Percentiles rank a stretch among this genome's conserved stretches.
Evolutionary conservation across 2,329 filamentous ascomycete genomes (phyloP).

Genomic region (Phyllosticta capitalensis): DNA sequence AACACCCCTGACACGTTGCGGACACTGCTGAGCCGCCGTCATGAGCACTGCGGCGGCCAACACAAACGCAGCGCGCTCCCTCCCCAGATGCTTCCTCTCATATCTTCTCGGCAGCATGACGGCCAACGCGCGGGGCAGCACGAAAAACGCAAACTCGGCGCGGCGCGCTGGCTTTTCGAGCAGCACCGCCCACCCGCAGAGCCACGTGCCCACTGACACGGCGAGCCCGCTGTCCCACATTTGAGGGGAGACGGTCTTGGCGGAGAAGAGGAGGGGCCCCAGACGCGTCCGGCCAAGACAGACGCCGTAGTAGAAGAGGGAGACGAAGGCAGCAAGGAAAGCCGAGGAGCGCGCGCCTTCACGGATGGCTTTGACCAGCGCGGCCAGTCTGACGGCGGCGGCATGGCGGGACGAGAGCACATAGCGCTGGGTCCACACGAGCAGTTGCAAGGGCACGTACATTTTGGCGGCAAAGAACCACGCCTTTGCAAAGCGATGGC

Average conservation of each 20-base stretch:
- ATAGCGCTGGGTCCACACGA: conserved; percentile 15
- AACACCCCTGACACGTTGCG: conserved; percentile 20
- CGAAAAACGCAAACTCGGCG: conserved; percentile 71
- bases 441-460: conserved; percentile 64
- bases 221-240: conserved; percentile 57
- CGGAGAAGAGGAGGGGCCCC: conserved; percentile 59
- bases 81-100: conserved; percentile 20
- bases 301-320: conserved; percentile 75
- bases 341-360: conserved; percentile 62
- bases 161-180: conserved; percentile 56
- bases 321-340: conserved; percentile 69
- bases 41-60: conserved; percentile 24
- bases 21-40: conserved; percentile 21
- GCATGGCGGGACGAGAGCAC: conserved; percentile 1
- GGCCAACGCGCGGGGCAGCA: conserved; percentile 66
- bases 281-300: conserved; percentile 67
- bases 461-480: conserved; percentile 68
- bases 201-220: conserved; percentile 58
- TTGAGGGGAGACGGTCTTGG: conserved; percentile 41
- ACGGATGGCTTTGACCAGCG: conserved; percentile 42
- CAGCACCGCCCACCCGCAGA: conserved; percentile 77
- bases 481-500: conserved; percentile 56
- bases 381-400: conserved; percentile 17
- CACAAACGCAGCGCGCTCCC: conserved; percentile 23
- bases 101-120: conserved; percentile 67